phyloP scores from a whole-genome alignment of 495 filamentous ascomycete species.

The Neurospora sp. region DNA sequence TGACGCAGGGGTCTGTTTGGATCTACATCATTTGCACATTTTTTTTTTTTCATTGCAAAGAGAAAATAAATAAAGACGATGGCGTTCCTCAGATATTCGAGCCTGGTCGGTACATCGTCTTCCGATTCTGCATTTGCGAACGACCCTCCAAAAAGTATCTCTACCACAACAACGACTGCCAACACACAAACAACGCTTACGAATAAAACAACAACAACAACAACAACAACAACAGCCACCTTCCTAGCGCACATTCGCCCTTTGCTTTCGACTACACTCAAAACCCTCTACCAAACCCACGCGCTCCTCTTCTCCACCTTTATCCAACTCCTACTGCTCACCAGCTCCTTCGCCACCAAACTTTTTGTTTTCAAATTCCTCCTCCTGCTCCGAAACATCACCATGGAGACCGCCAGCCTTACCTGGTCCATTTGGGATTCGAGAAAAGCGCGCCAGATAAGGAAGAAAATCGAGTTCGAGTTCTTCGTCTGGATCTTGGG shows the following conservation, averaged over 20 bases:
- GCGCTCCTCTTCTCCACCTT: background rate
- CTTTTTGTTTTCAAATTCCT: background rate
- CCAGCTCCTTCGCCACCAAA: background rate
- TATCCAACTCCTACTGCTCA: background rate
- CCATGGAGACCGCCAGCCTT: background rate
- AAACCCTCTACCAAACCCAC: background rate
- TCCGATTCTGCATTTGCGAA: background rate
- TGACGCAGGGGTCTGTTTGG: background rate
- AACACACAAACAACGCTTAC: background rate
- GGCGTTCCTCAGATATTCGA: background rate
- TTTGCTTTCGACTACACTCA: too few relatives aligned
- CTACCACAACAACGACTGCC: background rate
- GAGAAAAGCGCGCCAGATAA: slow-evolving; percentile 14
- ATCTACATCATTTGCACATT: background rate
- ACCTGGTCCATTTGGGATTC: slow-evolving; percentile 22
- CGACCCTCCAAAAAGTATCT: background rate
- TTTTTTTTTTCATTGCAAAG: background rate
- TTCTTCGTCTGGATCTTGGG: slow-evolving; percentile 33
- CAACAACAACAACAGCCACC: too few relatives aligned
- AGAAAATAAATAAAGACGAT: background rate
- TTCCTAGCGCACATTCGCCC: too few relatives aligned
- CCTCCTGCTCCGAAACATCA: background rate
- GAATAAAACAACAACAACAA: background rate
- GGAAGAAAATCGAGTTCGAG: slow-evolving; percentile 35
- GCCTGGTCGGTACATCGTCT: background rate